These are phyloP conservation scores for Penicillium bovifimosum DNA, from an alignment of 495 filamentous ascomycete genomes.

Conservation along the genomic window DNA sequence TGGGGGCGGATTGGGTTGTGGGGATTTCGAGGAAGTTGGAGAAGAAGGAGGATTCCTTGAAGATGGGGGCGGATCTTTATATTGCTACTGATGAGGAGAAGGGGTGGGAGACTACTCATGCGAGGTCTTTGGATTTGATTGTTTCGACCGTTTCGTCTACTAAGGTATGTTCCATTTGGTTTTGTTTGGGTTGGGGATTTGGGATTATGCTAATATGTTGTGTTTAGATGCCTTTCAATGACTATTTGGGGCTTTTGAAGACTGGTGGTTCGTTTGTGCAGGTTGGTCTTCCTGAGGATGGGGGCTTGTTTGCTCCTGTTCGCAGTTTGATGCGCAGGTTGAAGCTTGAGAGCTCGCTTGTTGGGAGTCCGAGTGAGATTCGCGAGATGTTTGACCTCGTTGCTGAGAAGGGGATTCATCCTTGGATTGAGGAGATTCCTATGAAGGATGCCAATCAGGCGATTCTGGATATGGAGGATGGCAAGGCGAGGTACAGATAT, in stretches of 20 bases:
- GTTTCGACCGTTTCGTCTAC: slow-evolving; percentile 71
- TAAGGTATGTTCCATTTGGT: slow-evolving; percentile 32
- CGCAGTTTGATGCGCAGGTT: slow-evolving; percentile 57
- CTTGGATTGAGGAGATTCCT: slow-evolving; percentile 65
- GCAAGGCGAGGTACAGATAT: slow-evolving; percentile 70
- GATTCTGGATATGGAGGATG: slow-evolving; percentile 62
- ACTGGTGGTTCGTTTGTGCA: slow-evolving; percentile 72
- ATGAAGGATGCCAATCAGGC: slow-evolving; percentile 73
- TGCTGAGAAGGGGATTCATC: slow-evolving; percentile 61
- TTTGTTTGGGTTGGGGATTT: neutral
- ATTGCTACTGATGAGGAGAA: slow-evolving; percentile 80
- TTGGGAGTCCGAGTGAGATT: slow-evolving; percentile 70
- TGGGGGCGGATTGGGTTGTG: slow-evolving; percentile 72
- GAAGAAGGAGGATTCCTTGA: slow-evolving; percentile 67
- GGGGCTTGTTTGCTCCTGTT: slow-evolving; percentile 57
- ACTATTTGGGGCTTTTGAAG: slow-evolving; percentile 64
- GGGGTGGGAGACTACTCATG: slow-evolving; percentile 63
- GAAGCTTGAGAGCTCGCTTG: slow-evolving; percentile 65
- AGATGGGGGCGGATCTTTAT: slow-evolving; percentile 58
- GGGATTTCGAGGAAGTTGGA: slow-evolving; percentile 64
- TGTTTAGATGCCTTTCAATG: slow-evolving; percentile 62
- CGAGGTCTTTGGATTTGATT: slow-evolving; percentile 70
- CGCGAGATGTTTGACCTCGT: slow-evolving; percentile 77
- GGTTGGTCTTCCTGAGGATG: slow-evolving; percentile 68
- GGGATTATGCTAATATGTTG: neutral